These are phyloP conservation scores for Pseudogymnoascus sp. DNA, from an alignment of 2,329 filamentous ascomycete genomes.

Conservation along the genomic window DNA sequence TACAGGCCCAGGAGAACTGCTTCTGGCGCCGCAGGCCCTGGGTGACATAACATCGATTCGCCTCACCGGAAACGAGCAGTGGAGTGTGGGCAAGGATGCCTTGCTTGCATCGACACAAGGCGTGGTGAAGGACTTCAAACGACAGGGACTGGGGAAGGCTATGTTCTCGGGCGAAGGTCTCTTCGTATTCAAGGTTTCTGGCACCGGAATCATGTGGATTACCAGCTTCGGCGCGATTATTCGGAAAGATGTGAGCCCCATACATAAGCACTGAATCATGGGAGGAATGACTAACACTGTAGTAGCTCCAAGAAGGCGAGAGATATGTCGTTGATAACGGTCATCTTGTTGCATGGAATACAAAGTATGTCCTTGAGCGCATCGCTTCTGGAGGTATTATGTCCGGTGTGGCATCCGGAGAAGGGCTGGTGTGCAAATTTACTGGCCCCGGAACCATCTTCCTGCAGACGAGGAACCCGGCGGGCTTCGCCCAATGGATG, in stretches of 20 bases:
- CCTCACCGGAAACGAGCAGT: slow-evolving; percentile 62
- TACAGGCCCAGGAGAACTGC: slow-evolving; percentile 83
- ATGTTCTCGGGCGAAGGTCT: slow-evolving; percentile 91
- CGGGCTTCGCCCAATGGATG: slow-evolving; percentile 36
- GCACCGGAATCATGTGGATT: slow-evolving; percentile 77
- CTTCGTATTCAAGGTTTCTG: slow-evolving; percentile 81
- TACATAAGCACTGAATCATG: not conserved
- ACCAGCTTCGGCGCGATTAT: slow-evolving; percentile 93
- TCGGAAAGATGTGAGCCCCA: slow-evolving; percentile 70
- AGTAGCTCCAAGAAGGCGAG: slow-evolving; percentile 56
- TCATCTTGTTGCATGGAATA: slow-evolving; percentile 94
- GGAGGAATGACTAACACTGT: slow-evolving; percentile 14
- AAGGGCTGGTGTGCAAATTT: slow-evolving; percentile 92
- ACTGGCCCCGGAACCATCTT: slow-evolving; percentile 86
- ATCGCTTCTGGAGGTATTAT: slow-evolving; percentile 87
- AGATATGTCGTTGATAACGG: slow-evolving; percentile 90
- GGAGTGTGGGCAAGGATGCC: slow-evolving; percentile 80
- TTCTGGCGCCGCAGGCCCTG: slow-evolving; percentile 70
- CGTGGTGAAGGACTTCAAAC: slow-evolving; percentile 80
- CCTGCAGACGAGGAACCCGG: slow-evolving; percentile 83
- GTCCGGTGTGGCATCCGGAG: slow-evolving; percentile 71
- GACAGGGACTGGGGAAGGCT: slow-evolving; percentile 77
- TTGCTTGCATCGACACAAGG: slow-evolving; percentile 82
- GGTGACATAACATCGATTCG: slow-evolving; percentile 81
- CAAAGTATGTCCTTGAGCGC: slow-evolving; percentile 84